Evolutionary conservation across 768 basidiomycete genomes (phyloP).

Genomic region (Hygrocybe punicea): DNA sequence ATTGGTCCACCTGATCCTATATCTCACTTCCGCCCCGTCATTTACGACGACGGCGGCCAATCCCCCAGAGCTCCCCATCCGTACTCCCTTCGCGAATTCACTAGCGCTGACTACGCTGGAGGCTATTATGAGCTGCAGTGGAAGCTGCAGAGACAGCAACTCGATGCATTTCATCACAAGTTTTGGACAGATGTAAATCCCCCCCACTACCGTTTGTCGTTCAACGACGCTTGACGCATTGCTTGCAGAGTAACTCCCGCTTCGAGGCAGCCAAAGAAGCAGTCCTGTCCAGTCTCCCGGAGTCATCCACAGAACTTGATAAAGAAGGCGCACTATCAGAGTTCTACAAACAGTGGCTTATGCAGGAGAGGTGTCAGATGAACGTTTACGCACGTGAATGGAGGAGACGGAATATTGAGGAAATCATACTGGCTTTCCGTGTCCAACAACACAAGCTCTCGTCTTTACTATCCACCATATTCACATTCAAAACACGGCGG

Average conservation of each 20-base stretch:
- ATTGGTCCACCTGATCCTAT: conserved; percentile 75
- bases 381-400: conserved; percentile 63
- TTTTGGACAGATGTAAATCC: conserved; percentile 76
- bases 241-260: conserved; percentile 72
- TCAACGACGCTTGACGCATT: not conserved
- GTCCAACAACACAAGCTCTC: conserved; percentile 49
- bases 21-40: conserved; percentile 74
- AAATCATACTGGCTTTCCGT: conserved; percentile 57
- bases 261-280: conserved; percentile 68
- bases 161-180: conserved; percentile 70
- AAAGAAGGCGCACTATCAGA: conserved; percentile 68
- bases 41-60: conserved; percentile 58
- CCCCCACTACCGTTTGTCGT: not conserved
- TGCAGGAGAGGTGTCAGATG: conserved; percentile 59
- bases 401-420: conserved; percentile 56
- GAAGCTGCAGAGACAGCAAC: conserved; percentile 64
- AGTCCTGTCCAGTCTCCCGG: conserved; percentile 54
- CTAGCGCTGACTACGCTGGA: conserved; percentile 30
- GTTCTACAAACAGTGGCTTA: conserved; percentile 73
- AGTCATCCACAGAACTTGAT: conserved; percentile 46
- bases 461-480: conserved; percentile 28
- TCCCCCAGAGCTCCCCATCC: conserved; percentile 48
- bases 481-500: conserved; percentile 18
- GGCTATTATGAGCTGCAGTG: conserved; percentile 60
- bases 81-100: conserved; percentile 77